Evolutionary conservation across 2,329 filamentous ascomycete genomes (phyloP).

Genomic region (Apiospora pterosperma): DNA sequence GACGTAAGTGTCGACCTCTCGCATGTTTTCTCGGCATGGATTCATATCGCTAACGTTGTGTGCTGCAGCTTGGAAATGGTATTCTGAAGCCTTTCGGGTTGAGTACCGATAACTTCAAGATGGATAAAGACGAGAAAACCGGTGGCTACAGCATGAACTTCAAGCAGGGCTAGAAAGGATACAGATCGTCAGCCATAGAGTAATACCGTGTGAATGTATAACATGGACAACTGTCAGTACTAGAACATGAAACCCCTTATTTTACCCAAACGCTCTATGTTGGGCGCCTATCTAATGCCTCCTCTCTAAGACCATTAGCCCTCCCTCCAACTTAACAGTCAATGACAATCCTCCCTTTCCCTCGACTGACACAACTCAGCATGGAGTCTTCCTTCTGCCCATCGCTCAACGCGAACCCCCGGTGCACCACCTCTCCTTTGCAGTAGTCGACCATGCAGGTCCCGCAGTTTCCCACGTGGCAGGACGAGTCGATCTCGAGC

Average conservation of each 20-base stretch:
- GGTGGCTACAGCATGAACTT: constrained; percentile 97
- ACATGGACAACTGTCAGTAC: no score
- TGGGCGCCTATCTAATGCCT: background rate
- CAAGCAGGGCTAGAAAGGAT: constrained; percentile 35
- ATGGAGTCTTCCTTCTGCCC: constrained; percentile 23
- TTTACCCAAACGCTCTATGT: background rate
- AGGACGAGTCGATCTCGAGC: constrained; percentile 28
- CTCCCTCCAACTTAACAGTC: constrained; percentile 10
- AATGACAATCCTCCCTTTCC: constrained; percentile 23
- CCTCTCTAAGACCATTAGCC: background rate
- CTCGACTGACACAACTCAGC: constrained; percentile 28
- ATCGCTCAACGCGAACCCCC: constrained; percentile 24
- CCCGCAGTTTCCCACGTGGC: constrained; percentile 28
- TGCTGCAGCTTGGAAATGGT: constrained; percentile 72
- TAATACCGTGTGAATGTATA: no score
- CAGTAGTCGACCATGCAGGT: constrained; percentile 27
- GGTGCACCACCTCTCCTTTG: constrained; percentile 23
- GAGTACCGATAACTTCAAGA: constrained; percentile 91
- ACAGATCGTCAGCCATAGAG: background rate
- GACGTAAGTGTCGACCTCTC: constrained; percentile 49
- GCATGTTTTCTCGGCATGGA: no score
- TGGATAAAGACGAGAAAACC: constrained; percentile 83
- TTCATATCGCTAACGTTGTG: background rate
- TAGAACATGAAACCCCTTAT: no score
- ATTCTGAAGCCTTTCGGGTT: constrained; percentile 90